Percentiles rank a stretch among this genome's conserved stretches.
phyloP scores from a whole-genome alignment of 2,329 filamentous ascomycete species.

The Penicillium thymicola region DNA sequence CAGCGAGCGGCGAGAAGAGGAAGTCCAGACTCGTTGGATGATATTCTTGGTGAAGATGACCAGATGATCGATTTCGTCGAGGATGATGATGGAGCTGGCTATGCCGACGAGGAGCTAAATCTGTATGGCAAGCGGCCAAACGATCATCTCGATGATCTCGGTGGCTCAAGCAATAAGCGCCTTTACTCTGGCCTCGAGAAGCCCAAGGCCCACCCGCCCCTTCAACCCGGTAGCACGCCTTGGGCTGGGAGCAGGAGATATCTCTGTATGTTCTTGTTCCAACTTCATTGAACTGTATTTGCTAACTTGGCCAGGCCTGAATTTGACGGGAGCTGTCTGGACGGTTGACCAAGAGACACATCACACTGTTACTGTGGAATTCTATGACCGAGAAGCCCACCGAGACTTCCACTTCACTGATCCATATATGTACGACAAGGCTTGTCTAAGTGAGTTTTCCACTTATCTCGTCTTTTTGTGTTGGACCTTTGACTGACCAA shows the following conservation, averaged over 20 bases:
- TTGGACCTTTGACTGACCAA: conserved; percentile 20
- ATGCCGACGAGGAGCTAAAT: conserved; percentile 62
- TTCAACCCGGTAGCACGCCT: conserved; percentile 91
- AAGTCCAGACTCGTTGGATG: conserved; percentile 75
- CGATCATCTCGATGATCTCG: conserved; percentile 46
- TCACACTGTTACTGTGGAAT: conserved; percentile 93
- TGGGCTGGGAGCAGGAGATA: conserved; percentile 95
- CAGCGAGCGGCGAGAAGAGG: conserved; percentile 55
- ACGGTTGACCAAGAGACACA: conserved; percentile 93
- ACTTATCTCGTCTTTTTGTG: neutral
- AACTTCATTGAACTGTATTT: neutral
- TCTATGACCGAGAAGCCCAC: conserved; percentile 90
- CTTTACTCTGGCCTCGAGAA: conserved; percentile 49
- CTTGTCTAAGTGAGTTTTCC: conserved; percentile 65
- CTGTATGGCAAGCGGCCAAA: conserved; percentile 61
- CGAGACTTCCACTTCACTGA: conserved; percentile 98
- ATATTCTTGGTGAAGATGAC: conserved; percentile 66
- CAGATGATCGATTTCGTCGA: conserved; percentile 80
- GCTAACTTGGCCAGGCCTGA: conserved; percentile 55
- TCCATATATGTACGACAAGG: conserved; percentile 92
- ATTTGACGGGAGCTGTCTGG: conserved; percentile 92
- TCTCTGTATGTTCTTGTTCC: conserved; percentile 55
- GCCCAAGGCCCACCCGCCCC: conserved; percentile 74
- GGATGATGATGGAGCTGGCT: conserved; percentile 93
- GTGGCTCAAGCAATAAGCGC: conserved; percentile 51